Evolutionary conservation across 164 flowering plant genomes (phyloP).

Genomic region (Amborella trichopoda): DNA sequence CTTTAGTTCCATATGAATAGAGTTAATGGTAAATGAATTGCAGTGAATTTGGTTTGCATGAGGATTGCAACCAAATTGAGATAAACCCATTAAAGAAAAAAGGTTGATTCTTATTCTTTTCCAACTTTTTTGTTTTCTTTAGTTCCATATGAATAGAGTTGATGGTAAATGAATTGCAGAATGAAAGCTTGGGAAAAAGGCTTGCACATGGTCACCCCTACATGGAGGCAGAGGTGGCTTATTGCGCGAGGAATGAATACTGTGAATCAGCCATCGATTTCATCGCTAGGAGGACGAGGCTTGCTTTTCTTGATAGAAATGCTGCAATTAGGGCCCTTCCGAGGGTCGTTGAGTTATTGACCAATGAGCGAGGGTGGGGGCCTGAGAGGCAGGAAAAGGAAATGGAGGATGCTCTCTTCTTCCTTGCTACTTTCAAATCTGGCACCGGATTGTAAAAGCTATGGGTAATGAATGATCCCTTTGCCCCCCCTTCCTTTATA

Average conservation of each 20-base stretch:
- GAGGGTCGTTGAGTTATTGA: slow-evolving; percentile 11
- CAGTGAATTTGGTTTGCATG: too few relatives aligned
- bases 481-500: too few relatives aligned
- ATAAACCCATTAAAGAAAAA: too few relatives aligned
- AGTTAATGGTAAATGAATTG: too few relatives aligned
- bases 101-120: too few relatives aligned
- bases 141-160: too few relatives aligned
- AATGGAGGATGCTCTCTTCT: slow-evolving; percentile 5
- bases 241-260: slow-evolving; percentile 20
- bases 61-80: too few relatives aligned
- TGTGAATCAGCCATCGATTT: slow-evolving; percentile 21
- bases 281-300: slow-evolving; percentile 16
- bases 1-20: too few relatives aligned
- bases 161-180: slow-evolving; percentile 5
- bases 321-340: slow-evolving; percentile 9
- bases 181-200: slow-evolving; percentile 15
- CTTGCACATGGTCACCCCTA: slow-evolving; percentile 17
- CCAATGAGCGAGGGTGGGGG: slow-evolving; percentile 8
- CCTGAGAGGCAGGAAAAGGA: slow-evolving; percentile 1
- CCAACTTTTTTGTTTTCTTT: too few relatives aligned
- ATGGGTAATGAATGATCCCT: too few relatives aligned
- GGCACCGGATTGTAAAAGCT: too few relatives aligned
- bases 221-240: slow-evolving; percentile 20
- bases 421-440: slow-evolving; percentile 8
- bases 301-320: slow-evolving; percentile 14